Percentiles rank a stretch among this genome's conserved stretches.
phyloP scores from a whole-genome alignment of 1,284 basidiomycete species.

The Erythrobasidium hasegawianum region DNA sequence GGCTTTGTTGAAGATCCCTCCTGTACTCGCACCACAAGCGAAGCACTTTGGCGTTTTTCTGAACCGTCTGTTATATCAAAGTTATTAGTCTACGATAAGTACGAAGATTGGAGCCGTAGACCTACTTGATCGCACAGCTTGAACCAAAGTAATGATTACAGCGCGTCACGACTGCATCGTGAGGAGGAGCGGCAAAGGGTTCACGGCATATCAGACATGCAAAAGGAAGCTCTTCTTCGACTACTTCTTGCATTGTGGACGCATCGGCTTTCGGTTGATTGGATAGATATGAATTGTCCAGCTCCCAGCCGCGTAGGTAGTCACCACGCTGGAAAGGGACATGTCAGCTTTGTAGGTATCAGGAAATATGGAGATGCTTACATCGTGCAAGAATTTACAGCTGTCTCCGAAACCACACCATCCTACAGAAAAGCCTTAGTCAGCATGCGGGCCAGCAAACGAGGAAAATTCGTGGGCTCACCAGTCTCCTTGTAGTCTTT shows the following conservation, averaged over 20 bases:
- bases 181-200: constrained; percentile 80
- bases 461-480: constrained; percentile 18
- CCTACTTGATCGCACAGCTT: constrained; percentile 50
- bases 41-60: constrained; percentile 92
- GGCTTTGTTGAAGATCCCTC: constrained; percentile 89
- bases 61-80: constrained; percentile 72
- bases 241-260: constrained; percentile 50
- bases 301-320: constrained; percentile 96
- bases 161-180: constrained; percentile 88
- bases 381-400: constrained; percentile 60
- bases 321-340: constrained; percentile 54
- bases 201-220: constrained; percentile 95
- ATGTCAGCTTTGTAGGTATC: constrained; percentile 43
- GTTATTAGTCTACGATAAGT: not conserved
- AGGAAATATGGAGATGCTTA: constrained; percentile 51
- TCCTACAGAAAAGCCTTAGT: constrained; percentile 52
- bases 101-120: not conserved
- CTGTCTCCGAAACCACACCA: constrained; percentile 99
- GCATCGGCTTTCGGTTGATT: constrained; percentile 40
- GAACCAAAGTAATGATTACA: constrained; percentile 98
- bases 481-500: constrained; percentile 85
- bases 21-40: constrained; percentile 87
- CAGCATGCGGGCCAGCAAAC: constrained; percentile 11
- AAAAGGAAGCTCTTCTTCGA: constrained; percentile 88
- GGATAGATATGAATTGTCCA: constrained; percentile 59